A percentile compares a stretch with the other conserved stretches of the same genome.
These are phyloP conservation scores for Cercospora brassicicola DNA, from an alignment of 2,329 filamentous ascomycete species.

Conservation along the genomic window DNA sequence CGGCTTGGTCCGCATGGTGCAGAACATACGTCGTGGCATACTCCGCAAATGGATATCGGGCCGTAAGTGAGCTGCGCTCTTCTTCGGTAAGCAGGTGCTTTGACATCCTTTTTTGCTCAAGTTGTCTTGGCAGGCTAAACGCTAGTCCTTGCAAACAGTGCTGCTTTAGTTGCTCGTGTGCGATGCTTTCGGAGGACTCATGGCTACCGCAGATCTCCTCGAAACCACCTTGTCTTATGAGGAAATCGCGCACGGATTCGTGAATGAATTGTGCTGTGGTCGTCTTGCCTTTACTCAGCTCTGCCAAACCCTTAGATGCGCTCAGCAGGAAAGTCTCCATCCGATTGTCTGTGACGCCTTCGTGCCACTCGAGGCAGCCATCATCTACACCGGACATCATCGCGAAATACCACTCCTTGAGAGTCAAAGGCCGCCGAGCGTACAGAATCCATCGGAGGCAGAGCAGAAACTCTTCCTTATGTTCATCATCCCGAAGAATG, in stretches of 20 bases:
- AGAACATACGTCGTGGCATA: neutral
- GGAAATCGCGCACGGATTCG: neutral
- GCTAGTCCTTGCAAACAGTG: neutral
- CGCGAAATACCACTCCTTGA: neutral
- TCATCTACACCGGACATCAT: neutral
- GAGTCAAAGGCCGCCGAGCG: neutral
- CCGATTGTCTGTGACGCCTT: neutral
- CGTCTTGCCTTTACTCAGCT: neutral
- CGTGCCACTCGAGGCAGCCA: neutral
- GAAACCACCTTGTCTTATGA: neutral
- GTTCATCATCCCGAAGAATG: neutral
- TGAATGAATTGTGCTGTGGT: neutral
- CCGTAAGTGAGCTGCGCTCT: neutral
- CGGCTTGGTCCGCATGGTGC: neutral
- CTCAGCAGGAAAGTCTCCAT: neutral
- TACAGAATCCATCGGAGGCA: neutral
- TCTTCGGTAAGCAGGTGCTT: neutral
- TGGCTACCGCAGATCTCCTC: neutral
- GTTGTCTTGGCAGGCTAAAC: neutral
- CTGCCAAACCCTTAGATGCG: neutral
- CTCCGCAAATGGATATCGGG: neutral
- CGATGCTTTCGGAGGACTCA: neutral
- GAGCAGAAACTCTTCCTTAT: neutral
- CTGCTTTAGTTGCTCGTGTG: neutral
- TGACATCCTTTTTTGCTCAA: neutral